Base-by-base conservation (phyloP, 2,329 filamentous ascomycete species). In the Aspergillus uvarum region DNA sequence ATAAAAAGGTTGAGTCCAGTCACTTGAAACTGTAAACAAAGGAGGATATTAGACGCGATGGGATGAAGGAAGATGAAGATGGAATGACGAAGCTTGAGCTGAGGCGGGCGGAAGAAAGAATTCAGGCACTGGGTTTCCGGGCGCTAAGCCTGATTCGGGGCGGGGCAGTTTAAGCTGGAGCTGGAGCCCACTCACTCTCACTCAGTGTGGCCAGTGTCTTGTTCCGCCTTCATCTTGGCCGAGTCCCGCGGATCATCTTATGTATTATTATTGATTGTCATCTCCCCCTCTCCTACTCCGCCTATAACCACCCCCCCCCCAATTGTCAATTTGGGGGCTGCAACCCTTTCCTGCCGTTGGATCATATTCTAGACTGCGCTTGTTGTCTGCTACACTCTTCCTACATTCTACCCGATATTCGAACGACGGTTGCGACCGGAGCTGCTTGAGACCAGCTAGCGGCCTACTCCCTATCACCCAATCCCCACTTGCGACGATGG, bases 401-500 rank as follows among this genome's bases (percentile, higher is more conserved):
- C 10, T 35, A 21, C 11, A 29, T 26, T 55, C 31, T 48, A 16
- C 19, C 26, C 10, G n/a, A 53, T 29, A 24, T 10, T 35, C 51
- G 10, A n/a, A 21, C 52, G 22, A 26, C 21, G 48, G 26, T 32
- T 32, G 42, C 42, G 24, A 29, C 47, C 26, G 5, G 47, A 1
- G 42, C 22, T 55, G 16, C 44, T 47, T 48, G 49, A 61, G 59
- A 59, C 56, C 56, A 63, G 52, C 56, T 55, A 49, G 26, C 61
- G 42, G 54, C 54, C 51, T 12, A 29, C 22, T 47, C 19, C 19
- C 58, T 51, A 22, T 51, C 49, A 19, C 58, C 54, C 51, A 56
- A 58, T 56, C 42, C 42, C 47, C 50, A n/a, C 16, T 47, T 51
- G 24, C 58, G 38, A 61, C 67, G 67, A 99, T 99, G 95, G 93